phyloP scores from a whole-genome alignment of 768 basidiomycete species.

The Tricholoma saponaceum region DNA sequence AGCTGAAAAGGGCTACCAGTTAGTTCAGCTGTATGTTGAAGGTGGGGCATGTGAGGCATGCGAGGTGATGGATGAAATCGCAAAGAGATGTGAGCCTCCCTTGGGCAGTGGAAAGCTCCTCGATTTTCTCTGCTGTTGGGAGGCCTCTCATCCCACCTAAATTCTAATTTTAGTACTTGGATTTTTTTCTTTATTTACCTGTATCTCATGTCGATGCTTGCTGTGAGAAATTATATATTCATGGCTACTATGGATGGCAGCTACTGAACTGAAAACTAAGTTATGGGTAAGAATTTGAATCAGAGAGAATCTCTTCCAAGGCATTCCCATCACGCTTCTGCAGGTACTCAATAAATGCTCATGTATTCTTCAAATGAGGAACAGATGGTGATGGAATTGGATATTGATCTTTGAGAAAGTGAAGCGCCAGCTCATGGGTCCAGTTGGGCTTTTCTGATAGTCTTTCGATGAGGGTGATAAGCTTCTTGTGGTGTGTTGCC shows the following conservation, averaged over 20 bases:
- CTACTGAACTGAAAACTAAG: no score
- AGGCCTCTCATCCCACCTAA: not conserved
- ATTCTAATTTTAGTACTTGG: no score
- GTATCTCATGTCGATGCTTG: no score
- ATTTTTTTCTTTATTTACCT: no score
- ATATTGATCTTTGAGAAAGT: slow-evolving; percentile 19
- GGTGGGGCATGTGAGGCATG: not conserved
- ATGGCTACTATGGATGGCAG: no score
- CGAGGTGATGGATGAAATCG: no score
- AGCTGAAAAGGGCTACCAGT: not conserved
- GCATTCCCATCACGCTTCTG: slow-evolving; percentile 8
- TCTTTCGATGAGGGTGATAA: slow-evolving; percentile 17
- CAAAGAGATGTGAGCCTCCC: not conserved
- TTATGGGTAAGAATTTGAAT: not conserved
- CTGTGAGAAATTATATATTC: no score
- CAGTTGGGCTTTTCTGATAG: slow-evolving; percentile 16
- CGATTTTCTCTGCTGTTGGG: not conserved
- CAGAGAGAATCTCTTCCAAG: not conserved
- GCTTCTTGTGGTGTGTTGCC: slow-evolving; percentile 15
- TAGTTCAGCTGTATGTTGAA: not conserved
- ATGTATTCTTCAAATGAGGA: slow-evolving; percentile 5
- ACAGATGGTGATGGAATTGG: slow-evolving; percentile 9
- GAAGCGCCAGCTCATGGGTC: slow-evolving; percentile 14
- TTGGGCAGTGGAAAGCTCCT: not conserved
- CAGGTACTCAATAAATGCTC: slow-evolving; percentile 8